Percentiles rank a stretch among this genome's conserved stretches.
Conservation (phyloP, 1,139 yeast genomes). For the Torulaspora globosa region DNA sequence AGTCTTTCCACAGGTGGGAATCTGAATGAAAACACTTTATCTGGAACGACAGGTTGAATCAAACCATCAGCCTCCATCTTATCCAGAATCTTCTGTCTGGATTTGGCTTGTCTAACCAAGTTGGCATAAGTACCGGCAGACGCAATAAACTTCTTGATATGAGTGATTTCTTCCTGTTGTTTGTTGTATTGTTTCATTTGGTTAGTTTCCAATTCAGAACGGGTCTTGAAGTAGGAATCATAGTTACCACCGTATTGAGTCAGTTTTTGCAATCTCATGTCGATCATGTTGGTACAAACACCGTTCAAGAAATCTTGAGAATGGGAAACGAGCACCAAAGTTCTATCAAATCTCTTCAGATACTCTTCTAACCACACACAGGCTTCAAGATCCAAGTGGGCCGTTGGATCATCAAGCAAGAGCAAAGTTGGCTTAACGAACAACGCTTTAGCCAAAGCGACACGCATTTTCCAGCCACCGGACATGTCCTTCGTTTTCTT, state of each 20-base stretch:
- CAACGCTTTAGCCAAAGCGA: constrained; percentile 69
- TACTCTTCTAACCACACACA: constrained; percentile 99
- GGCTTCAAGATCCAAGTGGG: constrained; percentile 98
- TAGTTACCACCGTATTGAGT: constrained; percentile 94
- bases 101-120: constrained; percentile 96
- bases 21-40: constrained; percentile 86
- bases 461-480: constrained; percentile 91
- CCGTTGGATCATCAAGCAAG: constrained; percentile 96
- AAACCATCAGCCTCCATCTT: constrained; percentile 99
- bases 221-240: constrained; percentile 92
- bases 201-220: constrained; percentile 89
- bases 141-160: constrained; percentile 97
- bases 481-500: constrained; percentile 97
- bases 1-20: constrained; percentile 95
- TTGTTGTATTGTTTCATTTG: constrained; percentile 96
- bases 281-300: constrained; percentile 96
- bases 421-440: constrained; percentile 84
- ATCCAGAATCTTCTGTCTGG: constrained; percentile 98
- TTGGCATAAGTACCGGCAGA: constrained; percentile 99
- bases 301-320: constrained; percentile 99
- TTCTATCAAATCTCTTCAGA: constrained; percentile 88
- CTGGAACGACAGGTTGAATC: constrained; percentile 87
- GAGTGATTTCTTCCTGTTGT: constrained; percentile 98
- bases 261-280: constrained; percentile 76
- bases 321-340: constrained; percentile 91